Conservation (phyloP, 768 basidiomycete species). For the Xanthoconium stramineum region DNA sequence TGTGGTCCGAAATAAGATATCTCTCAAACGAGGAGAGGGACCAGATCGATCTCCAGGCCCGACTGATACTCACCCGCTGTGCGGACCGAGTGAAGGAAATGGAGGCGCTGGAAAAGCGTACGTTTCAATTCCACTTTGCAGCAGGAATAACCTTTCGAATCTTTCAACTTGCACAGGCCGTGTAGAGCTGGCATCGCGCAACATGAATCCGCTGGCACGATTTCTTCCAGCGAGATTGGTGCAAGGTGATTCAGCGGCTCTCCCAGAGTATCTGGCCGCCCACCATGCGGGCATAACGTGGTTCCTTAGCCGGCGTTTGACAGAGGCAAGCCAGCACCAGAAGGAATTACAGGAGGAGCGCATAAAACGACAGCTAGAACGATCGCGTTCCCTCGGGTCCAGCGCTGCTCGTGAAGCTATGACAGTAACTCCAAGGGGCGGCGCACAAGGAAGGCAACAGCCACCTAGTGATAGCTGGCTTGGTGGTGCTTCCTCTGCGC, state of each 20-base stretch:
- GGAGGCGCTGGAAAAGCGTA: conserved; percentile 88
- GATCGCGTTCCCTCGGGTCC: conserved; percentile 79
- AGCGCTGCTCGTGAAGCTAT: conserved; percentile 65
- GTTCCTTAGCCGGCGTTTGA: conserved; percentile 80
- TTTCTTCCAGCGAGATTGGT: conserved; percentile 70
- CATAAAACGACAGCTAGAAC: conserved; percentile 81
- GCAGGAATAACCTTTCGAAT: conserved; percentile 17
- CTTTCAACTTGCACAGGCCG: conserved; percentile 47
- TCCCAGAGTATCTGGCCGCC: conserved; percentile 73
- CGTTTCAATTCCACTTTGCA: conserved; percentile 28
- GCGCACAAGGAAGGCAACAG: conserved; percentile 18
- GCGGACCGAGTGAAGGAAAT: conserved; percentile 84
- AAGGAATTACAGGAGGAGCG: conserved; percentile 94
- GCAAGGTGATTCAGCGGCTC: conserved; percentile 47
- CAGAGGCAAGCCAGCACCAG: conserved; percentile 74
- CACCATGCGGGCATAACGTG: conserved; percentile 92
- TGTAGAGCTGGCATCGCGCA: conserved; percentile 59
- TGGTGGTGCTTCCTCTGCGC: conserved; percentile 52
- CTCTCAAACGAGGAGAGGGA: conserved; percentile 91
- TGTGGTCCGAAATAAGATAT: conserved; percentile 64
- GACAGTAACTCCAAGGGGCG: conserved; percentile 37
- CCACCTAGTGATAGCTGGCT: conserved; percentile 52
- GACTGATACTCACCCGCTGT: conserved; percentile 80
- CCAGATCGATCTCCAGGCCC: conserved; percentile 91
- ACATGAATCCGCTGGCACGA: conserved; percentile 61